Evolutionary conservation across 148 eudicot species (phyloP).

Genomic region (Cornus controversa): DNA sequence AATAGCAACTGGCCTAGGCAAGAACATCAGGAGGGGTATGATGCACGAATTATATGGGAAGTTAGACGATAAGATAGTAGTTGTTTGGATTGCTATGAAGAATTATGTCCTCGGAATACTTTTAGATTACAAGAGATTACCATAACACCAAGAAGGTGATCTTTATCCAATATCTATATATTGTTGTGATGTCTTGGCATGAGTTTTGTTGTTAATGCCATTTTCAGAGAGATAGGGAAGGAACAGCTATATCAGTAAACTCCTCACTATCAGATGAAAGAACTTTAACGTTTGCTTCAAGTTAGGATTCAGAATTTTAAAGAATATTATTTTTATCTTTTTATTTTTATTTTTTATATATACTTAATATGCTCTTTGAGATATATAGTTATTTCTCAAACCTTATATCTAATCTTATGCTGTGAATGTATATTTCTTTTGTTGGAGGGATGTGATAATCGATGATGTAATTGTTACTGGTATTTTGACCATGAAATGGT

Average conservation of each 20-base stretch:
- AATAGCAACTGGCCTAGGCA: not conserved
- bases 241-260: not conserved
- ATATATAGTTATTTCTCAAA: not conserved
- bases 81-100: not conserved
- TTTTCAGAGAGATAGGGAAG: no score
- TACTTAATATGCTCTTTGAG: conserved; percentile 5
- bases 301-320: not conserved
- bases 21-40: not conserved
- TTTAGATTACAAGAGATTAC: not conserved
- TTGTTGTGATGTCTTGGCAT: not conserved
- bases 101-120: not conserved
- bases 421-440: not conserved
- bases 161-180: not conserved
- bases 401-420: not conserved
- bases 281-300: not conserved
- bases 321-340: not conserved
- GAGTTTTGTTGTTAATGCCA: not conserved
- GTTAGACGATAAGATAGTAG: not conserved
- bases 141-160: not conserved
- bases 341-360: no score
- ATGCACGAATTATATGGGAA: not conserved
- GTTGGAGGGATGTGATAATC: not conserved
- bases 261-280: not conserved
- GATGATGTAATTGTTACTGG: conserved; percentile 91
- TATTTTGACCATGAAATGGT: conserved; percentile 87